Evolutionary conservation across 495 filamentous ascomycete species (phyloP), one percentile per base, ranked within the genome.

Genomic region (Oidiodendron maius): DNA sequence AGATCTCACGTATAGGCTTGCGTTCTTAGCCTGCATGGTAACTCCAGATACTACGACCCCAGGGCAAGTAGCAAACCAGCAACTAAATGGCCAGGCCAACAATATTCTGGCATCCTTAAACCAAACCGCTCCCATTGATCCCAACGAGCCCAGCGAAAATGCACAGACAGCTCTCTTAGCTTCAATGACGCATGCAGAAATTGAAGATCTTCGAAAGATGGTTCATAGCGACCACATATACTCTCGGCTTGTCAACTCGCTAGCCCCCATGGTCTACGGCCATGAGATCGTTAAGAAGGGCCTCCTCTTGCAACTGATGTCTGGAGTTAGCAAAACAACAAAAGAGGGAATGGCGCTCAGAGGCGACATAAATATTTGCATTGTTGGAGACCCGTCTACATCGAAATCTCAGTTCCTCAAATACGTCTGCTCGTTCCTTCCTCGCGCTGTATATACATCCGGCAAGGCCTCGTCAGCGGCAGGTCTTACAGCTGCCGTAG

Each of bases 371-470:
- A 99, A 99, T 64, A 91, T 99, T 53, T 99, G 93, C 64, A 89
- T 99, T 59, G 94, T 99, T 46, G 93, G 93, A 55, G 93, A 99
- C 61, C 93, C 93, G 1, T 91, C 87, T n/a, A 99, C 93, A 2
- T 93, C 87, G 52, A 99, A 99, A 66, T 95, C 89, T 50, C 93
- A 99, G 60, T 99, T 99, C 70, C 72, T 99, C 50, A 99, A 99
- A 66, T 97, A 97, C 58, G 86, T 99, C 53, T 95, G 88, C 72
- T 90, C 87, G 38, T 87, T 99, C 62, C 82, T 96, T 22, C 93
- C 93, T 10, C 91, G 93, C 23, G 89, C 93, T 3, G 91, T 99
- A 45, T 99, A 99, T 62, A 99, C 93, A 18, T 95, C 89, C 25
- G 93, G 93, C 51, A 99, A 99, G 69, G 93, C 93, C 9, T 97